phyloP scores from a whole-genome alignment of 495 filamentous ascomycete species.

The Pyronema domesticum region DNA sequence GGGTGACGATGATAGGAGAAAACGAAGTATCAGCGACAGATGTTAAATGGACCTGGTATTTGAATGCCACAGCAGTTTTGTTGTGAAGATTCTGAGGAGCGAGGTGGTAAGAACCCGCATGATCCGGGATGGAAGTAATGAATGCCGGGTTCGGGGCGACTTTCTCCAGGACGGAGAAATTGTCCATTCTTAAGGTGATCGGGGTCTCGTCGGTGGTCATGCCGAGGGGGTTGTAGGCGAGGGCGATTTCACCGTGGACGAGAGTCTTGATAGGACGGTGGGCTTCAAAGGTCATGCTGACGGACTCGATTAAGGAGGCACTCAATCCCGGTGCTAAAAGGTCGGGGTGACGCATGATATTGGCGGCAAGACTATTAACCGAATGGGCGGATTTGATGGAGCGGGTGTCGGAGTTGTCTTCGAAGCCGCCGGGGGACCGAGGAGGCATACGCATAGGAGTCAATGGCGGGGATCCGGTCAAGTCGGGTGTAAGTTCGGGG shows the following conservation, averaged over 20 bases:
- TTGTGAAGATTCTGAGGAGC: conserved; percentile 45
- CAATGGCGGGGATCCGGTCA: conserved; percentile 25
- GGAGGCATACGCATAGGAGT: conserved; percentile 25
- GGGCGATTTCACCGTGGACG: conserved; percentile 76
- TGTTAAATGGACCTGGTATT: conserved; percentile 79
- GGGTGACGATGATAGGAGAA: conserved; percentile 59
- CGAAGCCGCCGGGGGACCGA: conserved; percentile 31
- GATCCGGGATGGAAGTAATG: conserved; percentile 51
- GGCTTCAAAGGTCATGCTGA: conserved; percentile 65
- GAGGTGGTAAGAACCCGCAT: conserved; percentile 64
- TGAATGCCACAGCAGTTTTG: conserved; percentile 70
- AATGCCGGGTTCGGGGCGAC: conserved; percentile 90
- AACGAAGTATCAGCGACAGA: conserved; percentile 41
- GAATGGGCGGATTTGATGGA: conserved; percentile 83
- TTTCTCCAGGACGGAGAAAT: conserved; percentile 77
- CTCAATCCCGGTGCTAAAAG: conserved; percentile 67
- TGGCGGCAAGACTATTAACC: conserved; percentile 40
- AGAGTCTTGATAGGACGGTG: conserved; percentile 52
- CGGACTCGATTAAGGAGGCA: conserved; percentile 79
- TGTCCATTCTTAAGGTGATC: conserved; percentile 62
- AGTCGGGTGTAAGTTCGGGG: conserved; percentile 20
- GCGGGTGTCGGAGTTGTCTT: conserved; percentile 64
- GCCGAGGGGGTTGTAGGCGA: conserved; percentile 55
- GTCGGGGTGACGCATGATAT: conserved; percentile 56
- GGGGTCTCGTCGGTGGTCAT: conserved; percentile 26